Evolutionary conservation across 495 filamentous ascomycete genomes (phyloP).

Genomic region (Lasiosphaeria hispida): DNA sequence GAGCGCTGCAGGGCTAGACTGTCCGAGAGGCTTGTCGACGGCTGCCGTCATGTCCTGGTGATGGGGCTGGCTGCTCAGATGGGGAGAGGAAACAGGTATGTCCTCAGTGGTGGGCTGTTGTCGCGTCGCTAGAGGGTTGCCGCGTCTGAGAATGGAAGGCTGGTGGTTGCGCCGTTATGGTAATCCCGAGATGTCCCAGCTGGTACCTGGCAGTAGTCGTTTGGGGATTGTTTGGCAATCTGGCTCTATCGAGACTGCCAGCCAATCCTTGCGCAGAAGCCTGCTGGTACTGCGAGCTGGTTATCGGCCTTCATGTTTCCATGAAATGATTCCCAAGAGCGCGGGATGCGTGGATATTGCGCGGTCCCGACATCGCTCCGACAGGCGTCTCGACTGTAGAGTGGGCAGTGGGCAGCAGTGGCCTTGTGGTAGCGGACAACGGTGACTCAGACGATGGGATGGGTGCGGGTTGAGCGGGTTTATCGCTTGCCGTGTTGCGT

Average conservation of each 20-base stretch:
- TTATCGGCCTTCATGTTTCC: slow-evolving; percentile 11
- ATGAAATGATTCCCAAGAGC: slow-evolving; percentile 6
- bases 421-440: neutral
- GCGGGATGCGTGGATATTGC: slow-evolving; percentile 18
- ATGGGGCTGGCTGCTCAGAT: neutral
- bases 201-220: slow-evolving; percentile 15
- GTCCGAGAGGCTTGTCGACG: slow-evolving; percentile 3
- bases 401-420: no score
- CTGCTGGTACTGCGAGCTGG: slow-evolving; percentile 12
- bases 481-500: slow-evolving; percentile 7
- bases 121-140: slow-evolving; percentile 8
- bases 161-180: slow-evolving; percentile 7
- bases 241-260: slow-evolving; percentile 11
- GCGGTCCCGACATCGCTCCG: slow-evolving; percentile 16
- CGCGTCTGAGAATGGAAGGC: neutral
- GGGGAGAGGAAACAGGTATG: neutral
- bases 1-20: slow-evolving; percentile 7
- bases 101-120: neutral
- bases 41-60: slow-evolving; percentile 2
- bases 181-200: slow-evolving; percentile 12
- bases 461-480: slow-evolving; percentile 12
- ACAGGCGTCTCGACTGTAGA: neutral
- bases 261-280: slow-evolving; percentile 21
- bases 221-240: slow-evolving; percentile 18
- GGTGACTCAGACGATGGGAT: slow-evolving; percentile 12